Evolutionary conservation across 768 basidiomycete genomes (phyloP).

Genomic region (Rhizopogon salebrosus): DNA sequence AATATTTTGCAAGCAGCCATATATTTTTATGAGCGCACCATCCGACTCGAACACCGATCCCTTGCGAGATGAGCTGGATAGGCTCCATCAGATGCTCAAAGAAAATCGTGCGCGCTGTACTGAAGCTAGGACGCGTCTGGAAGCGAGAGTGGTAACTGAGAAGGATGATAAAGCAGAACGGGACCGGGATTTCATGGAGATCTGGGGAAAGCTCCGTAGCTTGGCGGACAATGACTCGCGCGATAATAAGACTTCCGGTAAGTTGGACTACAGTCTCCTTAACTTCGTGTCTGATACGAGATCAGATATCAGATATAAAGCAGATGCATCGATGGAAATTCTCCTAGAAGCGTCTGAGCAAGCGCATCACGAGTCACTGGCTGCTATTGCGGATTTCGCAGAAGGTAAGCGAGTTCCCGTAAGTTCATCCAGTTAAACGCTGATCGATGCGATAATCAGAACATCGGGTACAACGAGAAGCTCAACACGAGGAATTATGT

Average conservation of each 20-base stretch:
- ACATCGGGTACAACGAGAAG: not conserved
- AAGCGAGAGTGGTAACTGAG: not conserved
- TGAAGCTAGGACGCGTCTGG: not conserved
- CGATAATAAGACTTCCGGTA: not conserved
- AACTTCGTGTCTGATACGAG: not conserved
- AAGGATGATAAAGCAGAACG: not conserved
- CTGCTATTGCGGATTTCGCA: conserved; percentile 4
- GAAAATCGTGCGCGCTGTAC: conserved; percentile 1
- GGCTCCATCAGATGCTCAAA: not conserved
- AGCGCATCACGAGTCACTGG: conserved; percentile 4
- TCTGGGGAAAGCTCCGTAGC: not conserved
- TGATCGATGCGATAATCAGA: conserved; percentile 8
- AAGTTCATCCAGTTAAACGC: not conserved
- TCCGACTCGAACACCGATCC: not conserved
- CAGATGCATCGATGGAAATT: conserved; percentile 1
- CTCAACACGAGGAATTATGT: not conserved
- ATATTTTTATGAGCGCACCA: not conserved
- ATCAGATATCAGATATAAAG: not conserved
- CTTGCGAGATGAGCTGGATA: not conserved
- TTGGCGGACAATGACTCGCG: not conserved
- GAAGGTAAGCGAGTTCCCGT: not conserved
- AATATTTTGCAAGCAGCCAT: not conserved
- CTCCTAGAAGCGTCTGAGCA: conserved; percentile 1
- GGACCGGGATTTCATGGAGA: not conserved
- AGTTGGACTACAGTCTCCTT: not conserved